Evolutionary conservation across 768 basidiomycete genomes (phyloP).

Genomic region (Lyophyllum shimeji): DNA sequence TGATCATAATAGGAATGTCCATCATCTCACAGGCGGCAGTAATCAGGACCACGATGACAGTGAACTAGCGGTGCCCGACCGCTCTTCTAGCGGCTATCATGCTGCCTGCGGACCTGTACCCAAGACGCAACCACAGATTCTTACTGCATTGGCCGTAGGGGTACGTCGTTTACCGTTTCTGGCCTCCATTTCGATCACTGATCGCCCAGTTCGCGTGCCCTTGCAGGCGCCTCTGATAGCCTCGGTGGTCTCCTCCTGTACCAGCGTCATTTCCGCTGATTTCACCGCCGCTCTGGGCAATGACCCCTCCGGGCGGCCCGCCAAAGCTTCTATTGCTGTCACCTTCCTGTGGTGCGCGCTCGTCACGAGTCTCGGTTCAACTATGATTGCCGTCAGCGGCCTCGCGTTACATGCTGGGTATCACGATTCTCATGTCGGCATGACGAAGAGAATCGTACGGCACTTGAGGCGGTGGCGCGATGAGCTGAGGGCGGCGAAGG

Average conservation of each 20-base stretch:
- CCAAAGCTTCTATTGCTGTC: constrained; percentile 4
- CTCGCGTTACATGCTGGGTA: constrained; percentile 11
- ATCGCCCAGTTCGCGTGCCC: not conserved
- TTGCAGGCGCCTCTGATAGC: constrained; percentile 11
- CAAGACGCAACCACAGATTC: not conserved
- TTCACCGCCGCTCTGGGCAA: constrained; percentile 1
- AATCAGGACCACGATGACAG: not conserved
- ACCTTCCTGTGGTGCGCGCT: constrained; percentile 11
- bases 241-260: constrained; percentile 8
- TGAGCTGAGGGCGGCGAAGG: not conserved
- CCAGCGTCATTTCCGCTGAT: constrained; percentile 8
- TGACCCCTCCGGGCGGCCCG: constrained; percentile 5
- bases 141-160: not conserved
- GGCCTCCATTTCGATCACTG: not conserved
- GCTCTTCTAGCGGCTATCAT: not conserved
- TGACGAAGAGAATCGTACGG: constrained; percentile 8
- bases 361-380: constrained; percentile 10
- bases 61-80: not conserved
- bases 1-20: not conserved
- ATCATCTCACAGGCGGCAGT: not conserved
- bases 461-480: constrained; percentile 3
- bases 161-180: not conserved
- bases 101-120: not conserved
- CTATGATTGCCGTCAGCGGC: constrained; percentile 11
- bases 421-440: constrained; percentile 9